A percentile compares a stretch with the other conserved stretches of the same genome.
phyloP scores from a whole-genome alignment of 495 filamentous ascomycete species.

The Hypoxylon intermedium region DNA sequence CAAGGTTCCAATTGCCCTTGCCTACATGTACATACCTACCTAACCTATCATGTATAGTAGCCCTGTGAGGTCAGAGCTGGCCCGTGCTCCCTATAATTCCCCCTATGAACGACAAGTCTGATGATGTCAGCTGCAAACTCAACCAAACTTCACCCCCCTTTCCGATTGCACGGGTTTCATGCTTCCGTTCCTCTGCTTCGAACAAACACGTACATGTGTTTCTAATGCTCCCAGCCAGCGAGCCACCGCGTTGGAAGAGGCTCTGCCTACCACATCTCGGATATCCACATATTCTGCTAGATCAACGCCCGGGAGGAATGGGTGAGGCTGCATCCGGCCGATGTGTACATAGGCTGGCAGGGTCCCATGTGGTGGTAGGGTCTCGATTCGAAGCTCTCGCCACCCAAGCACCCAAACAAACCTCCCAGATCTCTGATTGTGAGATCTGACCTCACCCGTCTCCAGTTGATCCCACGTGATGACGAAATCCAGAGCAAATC shows the following conservation, averaged over 20 bases:
- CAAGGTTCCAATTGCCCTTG: background rate
- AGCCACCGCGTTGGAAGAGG: conserved; percentile 13
- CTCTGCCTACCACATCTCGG: conserved; percentile 14
- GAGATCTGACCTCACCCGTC: conserved; percentile 30
- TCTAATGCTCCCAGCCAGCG: background rate
- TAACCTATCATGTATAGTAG: background rate
- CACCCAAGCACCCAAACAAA: conserved; percentile 12
- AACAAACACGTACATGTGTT: background rate
- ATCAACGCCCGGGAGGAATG: conserved; percentile 17
- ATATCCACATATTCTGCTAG: conserved; percentile 21
- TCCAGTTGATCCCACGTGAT: conserved; percentile 35
- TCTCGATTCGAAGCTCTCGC: conserved; percentile 24
- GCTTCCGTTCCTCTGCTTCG: background rate
- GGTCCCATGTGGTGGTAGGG: background rate
- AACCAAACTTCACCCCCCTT: background rate
- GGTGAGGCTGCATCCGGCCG: conserved; percentile 22
- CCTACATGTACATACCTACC: too few relatives aligned
- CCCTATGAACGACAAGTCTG: conserved; percentile 5
- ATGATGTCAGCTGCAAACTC: conserved; percentile 38
- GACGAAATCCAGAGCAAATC: conserved; percentile 34
- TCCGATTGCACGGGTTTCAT: background rate
- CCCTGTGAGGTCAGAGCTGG: conserved; percentile 32
- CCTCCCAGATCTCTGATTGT: conserved; percentile 13
- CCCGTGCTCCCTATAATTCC: conserved; percentile 10
- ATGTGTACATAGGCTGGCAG: too few relatives aligned